A percentile compares a stretch with the other conserved stretches of the same genome.
These are phyloP conservation scores for Suillus decipiens DNA, from an alignment of 768 basidiomycete species.

Conservation along the genomic window DNA sequence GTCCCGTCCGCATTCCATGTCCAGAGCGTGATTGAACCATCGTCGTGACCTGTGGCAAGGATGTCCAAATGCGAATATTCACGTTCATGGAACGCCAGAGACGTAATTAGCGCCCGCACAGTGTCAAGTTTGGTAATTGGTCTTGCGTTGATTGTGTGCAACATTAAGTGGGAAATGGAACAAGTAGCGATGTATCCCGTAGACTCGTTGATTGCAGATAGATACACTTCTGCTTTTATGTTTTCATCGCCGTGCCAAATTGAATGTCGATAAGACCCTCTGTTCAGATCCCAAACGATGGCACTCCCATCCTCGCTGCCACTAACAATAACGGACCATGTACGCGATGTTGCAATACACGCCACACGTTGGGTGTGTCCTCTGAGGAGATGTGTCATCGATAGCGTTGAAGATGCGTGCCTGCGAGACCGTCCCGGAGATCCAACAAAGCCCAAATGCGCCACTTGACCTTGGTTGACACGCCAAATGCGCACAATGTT, in stretches of 20 bases:
- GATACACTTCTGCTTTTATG: constrained; percentile 47
- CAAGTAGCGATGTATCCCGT: constrained; percentile 89
- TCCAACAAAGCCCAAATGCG: constrained; percentile 24
- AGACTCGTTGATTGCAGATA: constrained; percentile 82
- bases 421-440: constrained; percentile 20
- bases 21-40: constrained; percentile 76
- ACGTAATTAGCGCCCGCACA: constrained; percentile 58
- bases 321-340: constrained; percentile 84
- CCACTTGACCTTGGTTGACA: constrained; percentile 40
- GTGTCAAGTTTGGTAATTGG: constrained; percentile 69
- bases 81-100: constrained; percentile 85
- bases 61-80: constrained; percentile 80
- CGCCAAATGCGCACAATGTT: constrained; percentile 86
- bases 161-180: constrained; percentile 64
- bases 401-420: constrained; percentile 31
- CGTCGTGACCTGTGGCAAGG: constrained; percentile 77
- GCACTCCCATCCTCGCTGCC: constrained; percentile 87
- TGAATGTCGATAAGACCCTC: constrained; percentile 76
- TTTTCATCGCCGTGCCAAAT: constrained; percentile 63
- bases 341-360: constrained; percentile 69
- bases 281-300: constrained; percentile 88
- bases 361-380: constrained; percentile 71
- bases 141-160: constrained; percentile 87
- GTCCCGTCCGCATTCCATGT: constrained; percentile 85
- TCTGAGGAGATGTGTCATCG: constrained; percentile 74